Base-by-base conservation (phyloP, 352 stramenopile species). In the Phytophthora chlamydospora region DNA sequence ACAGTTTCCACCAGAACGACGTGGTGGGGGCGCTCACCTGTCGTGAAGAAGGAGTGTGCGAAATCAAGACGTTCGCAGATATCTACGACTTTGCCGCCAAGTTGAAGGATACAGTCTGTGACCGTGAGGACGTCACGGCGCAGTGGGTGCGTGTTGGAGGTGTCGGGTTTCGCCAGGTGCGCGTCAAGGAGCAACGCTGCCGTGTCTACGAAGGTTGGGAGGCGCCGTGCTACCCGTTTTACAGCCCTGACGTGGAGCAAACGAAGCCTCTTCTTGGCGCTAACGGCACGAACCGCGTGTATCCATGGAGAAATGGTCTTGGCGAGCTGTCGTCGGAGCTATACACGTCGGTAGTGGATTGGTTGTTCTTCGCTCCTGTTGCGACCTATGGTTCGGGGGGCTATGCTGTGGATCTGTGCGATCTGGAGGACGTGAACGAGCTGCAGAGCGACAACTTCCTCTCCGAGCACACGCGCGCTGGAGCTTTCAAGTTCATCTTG, bases 1-100 rank as follows among this genome's bases (percentile, higher is more conserved):
- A 89, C 21, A 92, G 80, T 59, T 96, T 87, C 60, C 71, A 95
- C 43, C 88, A 96, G 47, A 95, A 93, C 56, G 84, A 95, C 38
- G 87, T 93, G 3, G 84, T 93, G 12, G 85, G 82, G 5, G 71
- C 70, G 12, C 60, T 93, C 10, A 96, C 85, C 27, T 96, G 87
- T 50, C 75, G 77, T 21, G 85, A 93, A 68, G 68, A 93, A 19
- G 87, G 85, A 1, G 82, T 93, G 32, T 96, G 87, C 43, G 80
- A 89, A 13, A 73, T 96, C 35, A 88, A 90, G 47, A 89, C 85
- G 9, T 80, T 90, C 49, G 54, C 51, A 6, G 84, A 94, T 57
- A 83, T 93, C 16, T 95, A 96, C 72, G 80, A 80, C 1, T 95
- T 95, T 65, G 80, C 81, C 13, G 50, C 49, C 5, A 78, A 78